These are phyloP conservation scores for Eimeria sp. DNA, from an alignment of 169 alveolate species.

Conservation along the genomic window DNA sequence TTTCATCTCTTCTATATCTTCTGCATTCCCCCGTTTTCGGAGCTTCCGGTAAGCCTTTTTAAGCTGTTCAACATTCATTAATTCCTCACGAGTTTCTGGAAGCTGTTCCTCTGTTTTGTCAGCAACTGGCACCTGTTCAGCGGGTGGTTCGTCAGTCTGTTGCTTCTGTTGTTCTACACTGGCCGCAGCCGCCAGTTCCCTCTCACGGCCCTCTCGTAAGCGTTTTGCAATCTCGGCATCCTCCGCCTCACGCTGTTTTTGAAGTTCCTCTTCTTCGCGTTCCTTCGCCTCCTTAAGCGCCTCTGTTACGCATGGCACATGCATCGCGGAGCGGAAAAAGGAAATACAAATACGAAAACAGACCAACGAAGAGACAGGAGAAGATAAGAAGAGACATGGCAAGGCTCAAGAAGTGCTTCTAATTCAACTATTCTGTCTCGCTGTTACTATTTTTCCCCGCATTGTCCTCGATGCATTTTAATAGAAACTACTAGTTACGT, in stretches of 20 bases:
- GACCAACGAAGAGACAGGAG: too few relatives aligned
- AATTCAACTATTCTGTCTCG: neutral
- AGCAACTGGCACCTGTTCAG: neutral
- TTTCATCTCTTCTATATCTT: constrained; percentile 35
- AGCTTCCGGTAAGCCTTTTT: constrained; percentile 38
- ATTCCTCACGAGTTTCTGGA: constrained; percentile 17
- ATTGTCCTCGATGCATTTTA: neutral
- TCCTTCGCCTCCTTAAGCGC: constrained; percentile 52
- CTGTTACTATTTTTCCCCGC: neutral
- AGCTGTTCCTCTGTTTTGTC: neutral
- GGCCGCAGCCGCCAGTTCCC: neutral
- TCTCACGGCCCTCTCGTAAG: constrained; percentile 15
- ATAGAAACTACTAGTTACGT: neutral
- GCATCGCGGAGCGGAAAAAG: neutral
- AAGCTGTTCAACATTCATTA: neutral
- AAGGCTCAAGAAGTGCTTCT: too few relatives aligned
- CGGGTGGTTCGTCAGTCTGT: neutral
- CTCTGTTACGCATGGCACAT: constrained; percentile 5
- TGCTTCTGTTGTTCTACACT: neutral
- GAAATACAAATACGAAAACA: too few relatives aligned
- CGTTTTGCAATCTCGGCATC: constrained; percentile 42
- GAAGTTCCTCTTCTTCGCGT: constrained; percentile 53
- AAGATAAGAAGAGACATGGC: too few relatives aligned
- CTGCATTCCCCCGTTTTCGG: constrained; percentile 17
- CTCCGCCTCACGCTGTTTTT: constrained; percentile 30